These are phyloP conservation scores for Tetracladium setigerum DNA, from an alignment of 495 filamentous ascomycete species.

Conservation along the genomic window DNA sequence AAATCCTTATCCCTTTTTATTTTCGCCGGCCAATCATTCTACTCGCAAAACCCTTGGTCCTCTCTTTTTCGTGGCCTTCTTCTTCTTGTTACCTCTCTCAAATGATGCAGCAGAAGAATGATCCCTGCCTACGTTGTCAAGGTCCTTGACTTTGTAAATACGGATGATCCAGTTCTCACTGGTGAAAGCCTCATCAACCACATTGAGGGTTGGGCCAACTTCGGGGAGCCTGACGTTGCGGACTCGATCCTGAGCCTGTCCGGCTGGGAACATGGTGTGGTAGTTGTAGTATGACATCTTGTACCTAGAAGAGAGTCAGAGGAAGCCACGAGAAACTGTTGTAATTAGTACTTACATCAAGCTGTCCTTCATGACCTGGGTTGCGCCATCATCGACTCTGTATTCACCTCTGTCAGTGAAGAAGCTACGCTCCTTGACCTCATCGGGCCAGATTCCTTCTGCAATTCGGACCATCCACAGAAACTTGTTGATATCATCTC, in stretches of 20 bases:
- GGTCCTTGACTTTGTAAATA: conserved; percentile 99
- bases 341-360: conserved; percentile 66
- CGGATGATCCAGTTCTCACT: conserved; percentile 99
- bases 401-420: conserved; percentile 96
- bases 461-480: conserved; percentile 99
- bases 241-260: conserved; percentile 88
- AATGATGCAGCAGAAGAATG: conserved; percentile 80
- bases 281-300: conserved; percentile 99
- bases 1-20: conserved; percentile 3
- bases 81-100: conserved; percentile 91
- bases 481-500: conserved; percentile 99
- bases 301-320: conserved; percentile 63
- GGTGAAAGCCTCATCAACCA: conserved; percentile 93
- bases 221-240: conserved; percentile 74
- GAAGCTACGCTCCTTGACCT: conserved; percentile 95
- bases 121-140: conserved; percentile 91
- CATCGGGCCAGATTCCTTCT: conserved; percentile 98
- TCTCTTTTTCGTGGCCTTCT: conserved; percentile 70
- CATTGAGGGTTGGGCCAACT: conserved; percentile 78
- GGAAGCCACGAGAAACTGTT: not conserved
- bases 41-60: conserved; percentile 76
- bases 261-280: conserved; percentile 81
- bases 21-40: conserved; percentile 46
- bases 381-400: conserved; percentile 85
- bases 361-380: conserved; percentile 98